Evolutionary conservation across 345 rosid species (phyloP).

Genomic region (Eucalyptus regnans): DNA sequence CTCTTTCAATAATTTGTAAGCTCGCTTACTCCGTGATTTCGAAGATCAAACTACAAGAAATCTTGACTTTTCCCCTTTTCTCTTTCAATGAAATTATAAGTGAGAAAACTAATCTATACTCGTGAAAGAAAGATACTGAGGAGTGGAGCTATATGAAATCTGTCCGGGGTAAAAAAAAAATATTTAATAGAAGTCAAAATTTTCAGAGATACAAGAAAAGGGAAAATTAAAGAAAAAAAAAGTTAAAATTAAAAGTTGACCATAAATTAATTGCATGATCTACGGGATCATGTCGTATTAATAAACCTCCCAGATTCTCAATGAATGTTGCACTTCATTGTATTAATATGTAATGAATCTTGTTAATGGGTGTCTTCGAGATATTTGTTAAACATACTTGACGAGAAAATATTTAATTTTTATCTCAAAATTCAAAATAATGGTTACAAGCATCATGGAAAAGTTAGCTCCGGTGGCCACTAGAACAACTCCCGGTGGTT

Average conservation of each 20-base stretch:
- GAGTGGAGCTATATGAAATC: background rate
- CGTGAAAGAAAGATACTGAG: background rate
- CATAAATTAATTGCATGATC: background rate
- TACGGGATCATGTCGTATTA: background rate
- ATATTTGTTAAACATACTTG: too few species aligned
- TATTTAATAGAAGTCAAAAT: background rate
- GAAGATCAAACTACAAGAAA: background rate
- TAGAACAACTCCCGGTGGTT: too few species aligned
- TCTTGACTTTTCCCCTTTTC: background rate
- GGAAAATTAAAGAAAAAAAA: background rate
- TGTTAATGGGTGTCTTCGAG: too few species aligned
- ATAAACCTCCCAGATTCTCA: background rate
- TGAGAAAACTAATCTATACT: background rate
- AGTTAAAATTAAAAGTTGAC: background rate
- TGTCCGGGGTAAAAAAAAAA: background rate
- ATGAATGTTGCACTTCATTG: background rate
- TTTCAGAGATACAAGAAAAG: background rate
- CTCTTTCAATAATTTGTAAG: background rate
- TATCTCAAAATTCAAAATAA: too few species aligned
- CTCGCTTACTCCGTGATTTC: background rate
- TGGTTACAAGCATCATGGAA: background rate
- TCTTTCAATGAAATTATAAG: background rate
- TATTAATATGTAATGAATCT: background rate
- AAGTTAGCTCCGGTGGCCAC: too few species aligned
- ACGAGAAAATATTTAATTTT: too few species aligned